Base-by-base conservation (phyloP, 176 grass and related monocot genomes). In the Oryza brachyantha region DNA sequence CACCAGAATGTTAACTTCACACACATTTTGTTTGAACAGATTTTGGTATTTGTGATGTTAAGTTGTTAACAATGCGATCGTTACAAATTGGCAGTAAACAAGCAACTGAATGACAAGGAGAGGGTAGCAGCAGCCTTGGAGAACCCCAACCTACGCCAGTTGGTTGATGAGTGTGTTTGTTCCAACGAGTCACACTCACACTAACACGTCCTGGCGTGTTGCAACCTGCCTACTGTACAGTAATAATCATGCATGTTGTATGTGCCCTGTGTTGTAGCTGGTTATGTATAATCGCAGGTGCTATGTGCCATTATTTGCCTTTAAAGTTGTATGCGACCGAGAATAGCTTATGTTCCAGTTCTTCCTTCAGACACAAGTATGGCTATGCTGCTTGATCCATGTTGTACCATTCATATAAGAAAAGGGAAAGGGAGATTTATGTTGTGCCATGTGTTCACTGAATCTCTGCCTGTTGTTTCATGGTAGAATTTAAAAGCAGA, bases 51-150 rank as follows among this genome's bases (percentile, higher is more conserved):
- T 10, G 3, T 52, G 28, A 34, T 62, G 52, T 80, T 85, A 31
- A 76, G 28, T 27, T 62, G 52, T 80, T 85, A 31, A 76, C 72
- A 77, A 59, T 60, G 58, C 16, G 21, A 65, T 65, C 13, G 45
- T 2, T 69, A 86, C 74, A 36, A 36, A 78, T 83, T 83, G 81
- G 19, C 88, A 98, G 92, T 95, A 84, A 98, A 98, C 83, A 98
- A 95, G 57, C 96, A 94, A 59, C 73, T 98, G 81, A 98, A 98
- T 13, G 96, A 98, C 81, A 98, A 98, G 86, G 96, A 98, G 80
- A 87, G 96, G 73, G 92, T 98, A 1, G 90, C 88, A 5, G 96
- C 92, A 64, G 96, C 92, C 14, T 77, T 98, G 69, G 96, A 98
- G 81, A 98, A 98, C 74, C 96, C 96, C 36, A 98, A 94, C 63